Percentiles rank a stretch among this genome's conserved stretches.
phyloP scores from a whole-genome alignment of 192 early-diverging fungal species.

The Kickxella alabastrina region DNA sequence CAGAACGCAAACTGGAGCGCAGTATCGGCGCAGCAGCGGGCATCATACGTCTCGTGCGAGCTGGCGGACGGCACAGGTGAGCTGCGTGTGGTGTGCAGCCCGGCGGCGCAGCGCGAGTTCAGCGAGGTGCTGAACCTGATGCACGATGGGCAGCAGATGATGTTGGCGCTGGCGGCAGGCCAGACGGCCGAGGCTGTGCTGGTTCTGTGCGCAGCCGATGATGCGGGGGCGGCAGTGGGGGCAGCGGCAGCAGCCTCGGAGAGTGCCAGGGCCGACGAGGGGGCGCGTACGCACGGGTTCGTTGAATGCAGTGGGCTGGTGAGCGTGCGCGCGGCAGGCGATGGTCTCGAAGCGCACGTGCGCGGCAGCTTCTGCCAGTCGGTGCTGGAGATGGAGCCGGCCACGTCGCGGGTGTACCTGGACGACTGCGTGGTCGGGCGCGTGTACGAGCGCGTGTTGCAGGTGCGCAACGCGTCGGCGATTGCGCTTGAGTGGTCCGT shows the following conservation, averaged over 20 bases:
- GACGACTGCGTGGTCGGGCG: slow-evolving; percentile 91
- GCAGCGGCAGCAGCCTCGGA: slow-evolving; percentile 5
- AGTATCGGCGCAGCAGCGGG: slow-evolving; percentile 10
- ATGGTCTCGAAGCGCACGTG: slow-evolving; percentile 15
- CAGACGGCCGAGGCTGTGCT: slow-evolving; percentile 74
- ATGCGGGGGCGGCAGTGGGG: slow-evolving; percentile 22
- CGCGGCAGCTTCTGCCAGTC: slow-evolving; percentile 84
- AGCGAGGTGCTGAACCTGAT: slow-evolving; percentile 95
- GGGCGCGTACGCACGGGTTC: slow-evolving; percentile 4
- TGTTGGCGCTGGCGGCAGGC: slow-evolving; percentile 61
- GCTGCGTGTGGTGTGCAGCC: slow-evolving; percentile 24
- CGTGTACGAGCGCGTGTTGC: slow-evolving; percentile 87
- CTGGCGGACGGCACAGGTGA: not conserved
- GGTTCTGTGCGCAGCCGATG: slow-evolving; percentile 53
- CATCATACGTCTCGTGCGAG: slow-evolving; percentile 22
- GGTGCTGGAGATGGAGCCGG: slow-evolving; percentile 86
- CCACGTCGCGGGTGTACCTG: slow-evolving; percentile 86
- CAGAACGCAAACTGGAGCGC: slow-evolving; percentile 48
- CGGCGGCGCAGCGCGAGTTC: slow-evolving; percentile 52
- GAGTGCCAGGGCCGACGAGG: slow-evolving; percentile 5
- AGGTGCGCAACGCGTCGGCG: slow-evolving; percentile 83
- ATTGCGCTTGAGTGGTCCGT: slow-evolving; percentile 85
- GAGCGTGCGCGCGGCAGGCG: not conserved
- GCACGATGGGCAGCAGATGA: slow-evolving; percentile 71
- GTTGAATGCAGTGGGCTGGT: not conserved